Evolutionary conservation across 768 basidiomycete species (phyloP), one percentile per base, ranked within the genome.

Genomic region (Boletus tylopilopsis): DNA sequence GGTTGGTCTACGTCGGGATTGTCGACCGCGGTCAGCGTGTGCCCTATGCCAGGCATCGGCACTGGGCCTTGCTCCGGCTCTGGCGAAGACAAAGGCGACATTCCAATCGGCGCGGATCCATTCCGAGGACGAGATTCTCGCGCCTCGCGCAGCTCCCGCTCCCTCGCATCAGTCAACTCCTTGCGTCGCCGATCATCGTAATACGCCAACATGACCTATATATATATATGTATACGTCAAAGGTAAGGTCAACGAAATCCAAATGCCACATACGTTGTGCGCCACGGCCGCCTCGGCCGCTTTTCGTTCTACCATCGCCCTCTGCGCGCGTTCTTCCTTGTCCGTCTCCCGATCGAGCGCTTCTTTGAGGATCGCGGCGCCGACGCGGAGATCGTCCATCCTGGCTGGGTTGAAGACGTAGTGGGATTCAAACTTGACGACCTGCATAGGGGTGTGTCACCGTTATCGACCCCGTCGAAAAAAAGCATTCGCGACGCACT

Each of bases 181-280:
- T 82, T 84, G 1, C 71, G 67, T 60, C 74, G 84, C 43, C 90
- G 77, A 61, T 93, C 90, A 40, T 93, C 90, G 59, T 90, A 74
- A 62, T 80, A 91, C 2, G 84, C 84, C 42, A 90, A 67, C 63
- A 82, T 87, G n/a, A 87, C 82, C 90, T 91, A 54, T 37, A 16
- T 10, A 33, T n/a, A n/a, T n/a, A n/a, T n/a, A n/a, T n/a, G 32
- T 13, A 13, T 13, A 12, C 16, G 16, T 34, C 33, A 34, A 33
- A 34, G 33, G n/a, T 7, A 27, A 30, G 11, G 6, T 13, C 11
- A 13, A 12, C 29, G 27, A 4, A 13, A 13, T 12, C 12, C 4
- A 42, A 13, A 3, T 9, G 22, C 11, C 34, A 59, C 59, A 22
- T 45, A 82, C 89, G 70, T 80, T 82, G 51, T 79, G 73, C 27